Percentiles rank a stretch among this genome's conserved stretches.
phyloP scores from a whole-genome alignment of 495 filamentous ascomycete genomes.

The Lasiosphaeris hirsuta region DNA sequence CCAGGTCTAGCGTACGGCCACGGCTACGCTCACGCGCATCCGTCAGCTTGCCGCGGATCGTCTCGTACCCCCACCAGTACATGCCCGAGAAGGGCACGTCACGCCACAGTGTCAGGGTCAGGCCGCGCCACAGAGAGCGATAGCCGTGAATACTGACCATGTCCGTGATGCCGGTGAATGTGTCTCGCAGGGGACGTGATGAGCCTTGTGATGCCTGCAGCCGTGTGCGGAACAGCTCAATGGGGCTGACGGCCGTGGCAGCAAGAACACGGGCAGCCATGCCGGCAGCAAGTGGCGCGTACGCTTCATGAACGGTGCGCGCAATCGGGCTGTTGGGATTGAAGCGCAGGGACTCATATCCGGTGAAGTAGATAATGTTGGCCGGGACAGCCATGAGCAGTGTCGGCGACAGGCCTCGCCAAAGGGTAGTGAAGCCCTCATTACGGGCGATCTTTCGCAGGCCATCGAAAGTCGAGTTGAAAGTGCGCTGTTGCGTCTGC shows the following conservation, averaged over 20 bases:
- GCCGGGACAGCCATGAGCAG: constrained; percentile 90
- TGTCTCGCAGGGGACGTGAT: constrained; percentile 58
- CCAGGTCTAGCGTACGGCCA: constrained; percentile 28
- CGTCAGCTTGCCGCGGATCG: constrained; percentile 61
- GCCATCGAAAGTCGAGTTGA: constrained; percentile 88
- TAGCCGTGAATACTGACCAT: constrained; percentile 79
- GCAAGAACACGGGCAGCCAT: constrained; percentile 72
- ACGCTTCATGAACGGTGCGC: constrained; percentile 57
- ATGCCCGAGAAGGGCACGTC: constrained; percentile 96
- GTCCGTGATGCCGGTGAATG: constrained; percentile 66
- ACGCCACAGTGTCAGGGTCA: constrained; percentile 90
- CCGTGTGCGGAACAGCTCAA: constrained; percentile 93
- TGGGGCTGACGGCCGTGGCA: constrained; percentile 78
- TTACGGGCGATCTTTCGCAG: constrained; percentile 94
- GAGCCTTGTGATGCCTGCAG: constrained; percentile 63
- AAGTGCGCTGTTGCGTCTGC: constrained; percentile 74
- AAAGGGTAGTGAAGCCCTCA: constrained; percentile 81
- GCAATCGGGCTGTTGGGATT: constrained; percentile 66
- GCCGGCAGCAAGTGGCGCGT: constrained; percentile 78
- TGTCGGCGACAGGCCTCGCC: constrained; percentile 90
- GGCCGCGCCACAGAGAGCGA: constrained; percentile 83
- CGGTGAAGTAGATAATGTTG: constrained; percentile 98
- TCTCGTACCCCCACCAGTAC: constrained; percentile 98
- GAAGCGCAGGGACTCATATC: constrained; percentile 90
- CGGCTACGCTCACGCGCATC: constrained; percentile 55